Conservation (phyloP, 176 grass and related monocot species). For the Zea mays region DNA sequence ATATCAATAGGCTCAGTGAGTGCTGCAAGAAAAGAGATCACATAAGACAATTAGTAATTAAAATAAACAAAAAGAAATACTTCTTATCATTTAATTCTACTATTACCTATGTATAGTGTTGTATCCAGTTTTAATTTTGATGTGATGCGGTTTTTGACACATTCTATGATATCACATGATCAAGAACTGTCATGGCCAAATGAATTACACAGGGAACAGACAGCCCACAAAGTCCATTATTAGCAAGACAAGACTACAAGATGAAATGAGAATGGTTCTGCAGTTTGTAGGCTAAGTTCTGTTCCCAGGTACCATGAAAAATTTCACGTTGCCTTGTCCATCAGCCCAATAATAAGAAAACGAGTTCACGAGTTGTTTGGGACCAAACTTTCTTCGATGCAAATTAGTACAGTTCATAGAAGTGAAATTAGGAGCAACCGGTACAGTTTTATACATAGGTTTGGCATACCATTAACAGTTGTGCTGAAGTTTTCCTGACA, state of each 20-base stretch:
- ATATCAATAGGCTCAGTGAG: slow-evolving; percentile 75
- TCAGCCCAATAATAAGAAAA: no score
- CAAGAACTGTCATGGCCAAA: background rate
- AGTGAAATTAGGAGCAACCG: no score
- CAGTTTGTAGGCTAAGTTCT: background rate
- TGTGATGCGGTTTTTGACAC: background rate
- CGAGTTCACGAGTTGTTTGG: no score
- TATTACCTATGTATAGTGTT: background rate
- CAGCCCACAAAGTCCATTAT: background rate
- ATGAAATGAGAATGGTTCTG: slow-evolving; percentile 1
- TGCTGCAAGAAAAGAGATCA: slow-evolving; percentile 48
- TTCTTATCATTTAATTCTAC: background rate
- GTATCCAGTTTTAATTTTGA: background rate
- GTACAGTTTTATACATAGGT: no score
- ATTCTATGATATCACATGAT: no score
- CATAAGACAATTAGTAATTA: no score
- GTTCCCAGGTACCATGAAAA: background rate
- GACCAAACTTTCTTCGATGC: no score
- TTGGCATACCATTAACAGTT: no score
- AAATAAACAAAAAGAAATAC: background rate
- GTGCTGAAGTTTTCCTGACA: no score
- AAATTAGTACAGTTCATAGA: no score
- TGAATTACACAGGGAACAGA: background rate
- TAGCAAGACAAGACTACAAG: background rate
- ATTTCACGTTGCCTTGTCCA: no score